phyloP scores from a whole-genome alignment of 371 early-diverging fungal genomes.

The Saksenaea vasiformis region DNA sequence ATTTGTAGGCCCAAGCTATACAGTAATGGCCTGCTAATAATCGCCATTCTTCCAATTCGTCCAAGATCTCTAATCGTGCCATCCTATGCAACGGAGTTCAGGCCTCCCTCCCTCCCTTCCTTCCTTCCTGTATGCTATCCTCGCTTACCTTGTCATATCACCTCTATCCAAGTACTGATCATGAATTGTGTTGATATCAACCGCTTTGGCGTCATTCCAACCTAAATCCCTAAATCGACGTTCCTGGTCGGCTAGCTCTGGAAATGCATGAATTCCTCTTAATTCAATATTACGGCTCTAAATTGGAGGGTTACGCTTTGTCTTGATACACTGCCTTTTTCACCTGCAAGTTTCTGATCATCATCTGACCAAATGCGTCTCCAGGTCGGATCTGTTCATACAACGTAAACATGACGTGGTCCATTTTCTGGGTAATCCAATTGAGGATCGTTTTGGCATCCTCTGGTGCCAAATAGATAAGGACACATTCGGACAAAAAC shows the following conservation, averaged over 20 bases:
- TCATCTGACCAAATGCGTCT: conserved; percentile 90
- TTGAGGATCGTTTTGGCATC: conserved; percentile 68
- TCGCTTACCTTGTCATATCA: conserved; percentile 59
- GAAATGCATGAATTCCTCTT: conserved; percentile 75
- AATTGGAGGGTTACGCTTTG: neutral
- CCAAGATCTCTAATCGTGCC: conserved; percentile 80
- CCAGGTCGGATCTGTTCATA: conserved; percentile 92
- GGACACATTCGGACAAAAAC: conserved; percentile 90
- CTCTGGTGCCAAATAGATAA: conserved; percentile 80
- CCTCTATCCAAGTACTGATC: conserved; percentile 44
- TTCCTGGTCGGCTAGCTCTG: conserved; percentile 69
- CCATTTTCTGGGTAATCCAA: conserved; percentile 63
- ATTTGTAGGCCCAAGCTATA: conserved; percentile 75
- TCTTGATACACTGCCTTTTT: neutral
- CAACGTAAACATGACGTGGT: conserved; percentile 62
- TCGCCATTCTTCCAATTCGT: conserved; percentile 94
- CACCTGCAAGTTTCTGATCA: conserved; percentile 85
- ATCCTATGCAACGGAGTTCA: conserved; percentile 50
- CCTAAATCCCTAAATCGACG: conserved; percentile 60
- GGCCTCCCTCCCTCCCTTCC: too few species aligned
- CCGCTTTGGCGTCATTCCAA: conserved; percentile 67
- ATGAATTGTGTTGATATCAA: conserved; percentile 76
- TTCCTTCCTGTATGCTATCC: neutral
- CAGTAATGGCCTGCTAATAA: conserved; percentile 89
- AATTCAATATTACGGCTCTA: conserved; percentile 70